Evolutionary conservation across 306 rosid species (phyloP).

Genomic region (Vigna angularis): DNA sequence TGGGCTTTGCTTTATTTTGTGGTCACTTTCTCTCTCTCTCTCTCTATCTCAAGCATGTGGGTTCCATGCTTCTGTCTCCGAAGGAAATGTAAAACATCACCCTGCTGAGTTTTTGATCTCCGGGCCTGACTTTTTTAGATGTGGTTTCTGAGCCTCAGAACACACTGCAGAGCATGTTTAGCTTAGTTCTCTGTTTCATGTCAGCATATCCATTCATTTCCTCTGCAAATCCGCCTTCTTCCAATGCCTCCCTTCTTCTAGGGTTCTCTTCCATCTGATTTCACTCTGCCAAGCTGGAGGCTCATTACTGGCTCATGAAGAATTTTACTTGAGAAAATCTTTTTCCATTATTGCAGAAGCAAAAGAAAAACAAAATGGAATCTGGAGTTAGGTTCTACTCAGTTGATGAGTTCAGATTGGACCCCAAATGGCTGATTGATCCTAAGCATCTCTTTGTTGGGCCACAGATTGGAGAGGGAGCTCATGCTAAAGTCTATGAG

Average conservation of each 20-base stretch:
- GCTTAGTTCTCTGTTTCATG: conserved; percentile 52
- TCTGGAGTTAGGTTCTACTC: conserved; percentile 80
- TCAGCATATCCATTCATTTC: conserved; percentile 64
- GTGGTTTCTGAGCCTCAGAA: conserved; percentile 66
- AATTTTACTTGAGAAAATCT: conserved; percentile 29
- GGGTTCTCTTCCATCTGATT: conserved; percentile 39
- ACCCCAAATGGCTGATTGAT: conserved; percentile 83
- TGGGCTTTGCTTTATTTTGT: conserved; percentile 65
- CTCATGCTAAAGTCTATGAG: conserved; percentile 95
- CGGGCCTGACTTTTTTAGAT: conserved; percentile 66
- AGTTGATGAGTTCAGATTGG: conserved; percentile 82
- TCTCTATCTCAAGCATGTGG: conserved; percentile 65
- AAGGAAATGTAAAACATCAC: conserved; percentile 56
- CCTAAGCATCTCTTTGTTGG: conserved; percentile 86
- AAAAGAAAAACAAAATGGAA: conserved; percentile 55
- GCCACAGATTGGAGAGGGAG: conserved; percentile 93
- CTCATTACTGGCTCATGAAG: conserved; percentile 44
- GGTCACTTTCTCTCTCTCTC: conserved; percentile 39
- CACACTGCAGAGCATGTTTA: conserved; percentile 61
- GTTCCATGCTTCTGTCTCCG: conserved; percentile 70
- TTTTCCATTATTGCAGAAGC: conserved; percentile 8
- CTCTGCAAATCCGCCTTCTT: conserved; percentile 39
- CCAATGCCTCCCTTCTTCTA: conserved; percentile 44
- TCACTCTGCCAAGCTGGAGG: conserved; percentile 36
- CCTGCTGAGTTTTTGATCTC: conserved; percentile 62